Percentiles rank a stretch among this genome's conserved stretches.
phyloP scores from a whole-genome alignment of 106 monocot species.

The Apostasia shenzhenica region DNA sequence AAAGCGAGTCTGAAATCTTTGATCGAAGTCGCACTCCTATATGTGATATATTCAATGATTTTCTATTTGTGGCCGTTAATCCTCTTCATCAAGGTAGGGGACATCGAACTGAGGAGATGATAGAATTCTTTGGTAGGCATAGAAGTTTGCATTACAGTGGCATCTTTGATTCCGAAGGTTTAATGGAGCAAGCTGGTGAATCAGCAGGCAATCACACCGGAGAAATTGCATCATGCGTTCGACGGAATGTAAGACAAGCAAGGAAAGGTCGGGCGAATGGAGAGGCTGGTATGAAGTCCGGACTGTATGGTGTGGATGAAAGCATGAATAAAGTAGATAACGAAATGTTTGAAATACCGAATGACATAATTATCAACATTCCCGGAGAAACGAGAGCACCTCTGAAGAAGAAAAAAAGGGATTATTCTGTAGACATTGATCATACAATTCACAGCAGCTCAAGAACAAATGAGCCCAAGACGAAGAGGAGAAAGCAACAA shows the following conservation, averaged over 20 bases:
- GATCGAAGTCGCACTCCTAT: neutral
- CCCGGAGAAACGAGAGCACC: no score
- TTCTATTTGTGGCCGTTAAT: constrained; percentile 3
- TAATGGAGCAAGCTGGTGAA: neutral
- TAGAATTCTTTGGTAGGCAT: constrained; percentile 6
- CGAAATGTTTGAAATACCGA: no score
- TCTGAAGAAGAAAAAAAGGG: no score
- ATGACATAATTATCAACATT: no score
- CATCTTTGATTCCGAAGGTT: neutral
- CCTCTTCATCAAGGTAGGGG: neutral
- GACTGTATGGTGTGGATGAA: neutral
- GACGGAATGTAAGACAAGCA: neutral
- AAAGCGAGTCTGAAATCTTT: constrained; percentile 4
- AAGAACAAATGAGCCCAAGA: neutral
- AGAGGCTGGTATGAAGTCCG: neutral
- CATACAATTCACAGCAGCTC: neutral
- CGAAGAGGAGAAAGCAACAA: constrained; percentile 7
- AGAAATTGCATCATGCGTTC: neutral
- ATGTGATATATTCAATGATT: neutral
- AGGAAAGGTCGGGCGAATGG: constrained; percentile 1
- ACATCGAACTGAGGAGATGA: neutral
- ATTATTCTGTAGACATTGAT: no score
- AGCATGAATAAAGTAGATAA: neutral
- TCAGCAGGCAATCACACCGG: neutral
- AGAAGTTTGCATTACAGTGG: constrained; percentile 1